Base-by-base conservation (phyloP, 2,329 filamentous ascomycete genomes). In the Ustulina deusta region DNA sequence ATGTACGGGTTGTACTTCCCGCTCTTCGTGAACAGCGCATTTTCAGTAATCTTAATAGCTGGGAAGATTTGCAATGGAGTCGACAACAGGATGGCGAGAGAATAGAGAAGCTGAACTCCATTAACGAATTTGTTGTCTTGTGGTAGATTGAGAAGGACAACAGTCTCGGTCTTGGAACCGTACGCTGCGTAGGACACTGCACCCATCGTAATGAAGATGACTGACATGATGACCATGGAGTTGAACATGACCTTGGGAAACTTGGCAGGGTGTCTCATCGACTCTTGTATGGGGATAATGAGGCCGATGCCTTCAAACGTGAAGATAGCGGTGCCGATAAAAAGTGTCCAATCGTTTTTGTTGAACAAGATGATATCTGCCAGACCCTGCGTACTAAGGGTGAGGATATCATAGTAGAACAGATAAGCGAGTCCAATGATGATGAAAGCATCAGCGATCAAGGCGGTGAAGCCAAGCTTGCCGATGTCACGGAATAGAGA, bases 281-380 rank as follows among this genome's bases (percentile, higher is more conserved):
- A 97, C 76, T 97, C 94, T 80, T 99, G 97, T 68, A 99, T 97
- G 0, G 97, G 96, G 70, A 99, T 97, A 79, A 99, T 97, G 56
- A 99, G 88, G 13, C 96, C 97, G 69, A 99, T 97, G 32, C 96
- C 96, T 78, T 99, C 96, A 77, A 98, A 99, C 0, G 96, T 98
- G 82, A 99, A 99, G 78, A 99, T 98, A 32, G 97, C 96, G 0
- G 97, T 99, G 69, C 96, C 97, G 74, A 99, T 99, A 79, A 99
- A 98, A 4, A 99, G 86, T 0, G 96, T 97, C 96, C 97, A 99
- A 78, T 94, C 91, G 68, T 91, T 89, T 46, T 91, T 81, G 83
- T 99, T 99, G 86, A 99, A 98, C 76, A 91, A 86, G 73, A 92
- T 88, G 76, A 98, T 94, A 78, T 99, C 96, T 5, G 93, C 87